These are phyloP conservation scores for Trichoderma asperelloides DNA, from an alignment of 495 filamentous ascomycete genomes.

Conservation along the genomic window DNA sequence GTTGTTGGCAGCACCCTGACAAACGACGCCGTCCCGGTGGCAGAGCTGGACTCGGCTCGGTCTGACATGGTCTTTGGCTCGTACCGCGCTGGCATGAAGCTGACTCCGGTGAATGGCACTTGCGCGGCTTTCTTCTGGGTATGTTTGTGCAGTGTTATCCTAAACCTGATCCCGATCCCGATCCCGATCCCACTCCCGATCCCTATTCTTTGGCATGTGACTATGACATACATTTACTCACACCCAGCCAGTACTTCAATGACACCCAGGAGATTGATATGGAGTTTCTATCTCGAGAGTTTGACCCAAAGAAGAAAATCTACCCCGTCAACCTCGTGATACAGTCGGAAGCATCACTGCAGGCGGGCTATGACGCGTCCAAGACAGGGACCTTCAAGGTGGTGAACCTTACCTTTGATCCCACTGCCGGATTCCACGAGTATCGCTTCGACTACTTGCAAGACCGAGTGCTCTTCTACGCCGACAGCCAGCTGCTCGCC, in stretches of 20 bases:
- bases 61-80: constrained; percentile 56
- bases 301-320: constrained; percentile 32
- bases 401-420: constrained; percentile 51
- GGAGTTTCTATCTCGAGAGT: constrained; percentile 59
- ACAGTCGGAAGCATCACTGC: constrained; percentile 49
- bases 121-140: constrained; percentile 77
- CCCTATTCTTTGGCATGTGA: background rate
- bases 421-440: constrained; percentile 54
- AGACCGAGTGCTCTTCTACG: constrained; percentile 52
- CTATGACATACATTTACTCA: background rate
- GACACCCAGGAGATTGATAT: constrained; percentile 75
- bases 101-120: constrained; percentile 50
- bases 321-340: constrained; percentile 63
- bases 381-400: constrained; percentile 45
- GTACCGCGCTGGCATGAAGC: constrained; percentile 57
- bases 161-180: too few species aligned
- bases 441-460: constrained; percentile 71
- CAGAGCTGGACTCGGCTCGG: constrained; percentile 49
- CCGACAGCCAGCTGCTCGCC: constrained; percentile 45
- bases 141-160: too few species aligned
- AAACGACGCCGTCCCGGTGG: constrained; percentile 46
- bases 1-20: constrained; percentile 41
- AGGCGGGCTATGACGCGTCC: constrained; percentile 47
- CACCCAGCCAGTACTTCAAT: constrained; percentile 51
- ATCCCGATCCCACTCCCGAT: too few species aligned